phyloP scores from a whole-genome alignment of 139 green algal species.

The Diplosphaera chodatii region DNA sequence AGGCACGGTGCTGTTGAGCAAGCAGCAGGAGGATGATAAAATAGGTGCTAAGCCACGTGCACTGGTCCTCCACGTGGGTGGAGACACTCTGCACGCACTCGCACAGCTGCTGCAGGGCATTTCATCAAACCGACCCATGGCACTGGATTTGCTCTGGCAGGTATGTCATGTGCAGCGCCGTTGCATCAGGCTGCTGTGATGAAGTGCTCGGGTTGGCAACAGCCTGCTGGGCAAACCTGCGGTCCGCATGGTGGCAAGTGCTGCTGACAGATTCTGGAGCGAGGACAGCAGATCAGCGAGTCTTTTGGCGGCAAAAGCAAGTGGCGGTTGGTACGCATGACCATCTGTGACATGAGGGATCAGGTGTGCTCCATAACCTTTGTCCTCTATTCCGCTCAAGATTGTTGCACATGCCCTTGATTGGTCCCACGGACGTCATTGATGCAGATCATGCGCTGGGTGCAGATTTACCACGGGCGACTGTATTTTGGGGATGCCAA shows the following conservation, averaged over 20 bases:
- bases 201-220: background rate
- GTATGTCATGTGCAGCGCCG: constrained; percentile 7
- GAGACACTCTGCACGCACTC: constrained; percentile 19
- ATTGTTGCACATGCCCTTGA: background rate
- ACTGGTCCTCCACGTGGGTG: constrained; percentile 19
- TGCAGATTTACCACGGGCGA: constrained; percentile 16
- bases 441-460: background rate
- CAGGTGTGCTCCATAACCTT: constrained; percentile 41
- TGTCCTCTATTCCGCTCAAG: too few relatives aligned
- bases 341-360: constrained; percentile 51
- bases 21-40: background rate
- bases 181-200: too few relatives aligned
- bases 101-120: constrained; percentile 18
- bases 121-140: constrained; percentile 23
- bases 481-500: constrained; percentile 68
- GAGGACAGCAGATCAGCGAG: constrained; percentile 33
- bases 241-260: background rate
- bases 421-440: background rate
- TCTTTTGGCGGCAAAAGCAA: constrained; percentile 18
- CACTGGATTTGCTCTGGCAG: constrained; percentile 52
- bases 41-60: background rate
- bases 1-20: background rate
- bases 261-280: constrained; percentile 40
- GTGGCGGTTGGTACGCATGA: constrained; percentile 57
- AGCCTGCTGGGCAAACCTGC: too few relatives aligned